phyloP scores from a whole-genome alignment of 208 protist genomes.

The Hexamita inflata region DNA sequence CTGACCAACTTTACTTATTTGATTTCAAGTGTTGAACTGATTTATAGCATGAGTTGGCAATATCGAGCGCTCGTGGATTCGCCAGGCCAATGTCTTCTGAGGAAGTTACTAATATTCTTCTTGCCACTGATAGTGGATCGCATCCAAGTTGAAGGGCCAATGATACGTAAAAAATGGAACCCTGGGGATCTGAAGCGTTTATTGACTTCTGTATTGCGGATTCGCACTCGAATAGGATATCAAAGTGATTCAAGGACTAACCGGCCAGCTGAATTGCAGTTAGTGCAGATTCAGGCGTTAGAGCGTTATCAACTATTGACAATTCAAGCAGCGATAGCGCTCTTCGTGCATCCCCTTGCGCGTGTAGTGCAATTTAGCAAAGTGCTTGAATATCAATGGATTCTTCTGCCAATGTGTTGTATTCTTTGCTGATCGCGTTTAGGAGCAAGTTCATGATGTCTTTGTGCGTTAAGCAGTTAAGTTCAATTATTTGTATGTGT shows the following conservation, averaged over 20 bases:
- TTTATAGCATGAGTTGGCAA: neutral
- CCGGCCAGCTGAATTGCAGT: too few relatives aligned
- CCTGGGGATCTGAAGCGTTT: constrained; percentile 11
- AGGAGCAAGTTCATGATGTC: too few relatives aligned
- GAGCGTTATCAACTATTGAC: neutral
- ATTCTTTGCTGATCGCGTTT: too few relatives aligned
- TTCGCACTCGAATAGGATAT: neutral
- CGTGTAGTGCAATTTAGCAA: neutral
- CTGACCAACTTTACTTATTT: neutral
- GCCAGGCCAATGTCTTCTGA: constrained; percentile 20
- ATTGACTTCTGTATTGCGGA: constrained; percentile 1
- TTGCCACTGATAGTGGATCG: neutral
- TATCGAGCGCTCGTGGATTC: neutral
- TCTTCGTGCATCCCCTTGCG: neutral
- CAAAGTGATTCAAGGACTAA: neutral
- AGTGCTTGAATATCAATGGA: neutral
- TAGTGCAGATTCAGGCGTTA: too few relatives aligned
- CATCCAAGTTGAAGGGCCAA: neutral
- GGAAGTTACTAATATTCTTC: neutral
- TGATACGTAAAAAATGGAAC: constrained; percentile 3
- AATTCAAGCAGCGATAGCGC: neutral
- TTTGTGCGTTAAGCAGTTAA: too few relatives aligned
- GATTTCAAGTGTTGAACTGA: neutral
- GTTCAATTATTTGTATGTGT: too few relatives aligned
- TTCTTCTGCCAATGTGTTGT: too few relatives aligned